A percentile compares a stretch with the other conserved stretches of the same genome.
phyloP scores from a whole-genome alignment of 2,329 filamentous ascomycete species.

The Microcyclosporella mali region DNA sequence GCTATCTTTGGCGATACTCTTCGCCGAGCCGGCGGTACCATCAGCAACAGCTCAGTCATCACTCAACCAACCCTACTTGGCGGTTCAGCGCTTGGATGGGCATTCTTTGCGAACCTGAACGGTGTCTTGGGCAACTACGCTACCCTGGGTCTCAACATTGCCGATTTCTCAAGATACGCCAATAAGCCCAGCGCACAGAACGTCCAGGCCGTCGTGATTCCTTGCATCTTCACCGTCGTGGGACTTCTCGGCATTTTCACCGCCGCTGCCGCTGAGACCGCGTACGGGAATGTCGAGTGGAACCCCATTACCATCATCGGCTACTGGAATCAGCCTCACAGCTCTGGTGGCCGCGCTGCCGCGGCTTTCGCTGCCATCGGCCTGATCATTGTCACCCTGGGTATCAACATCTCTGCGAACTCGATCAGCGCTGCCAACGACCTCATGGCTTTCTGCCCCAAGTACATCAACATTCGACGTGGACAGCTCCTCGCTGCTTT shows the following conservation, averaged over 20 bases:
- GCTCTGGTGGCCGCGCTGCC: conserved; percentile 15
- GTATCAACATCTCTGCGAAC: conserved; percentile 20
- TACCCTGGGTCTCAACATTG: conserved; percentile 23
- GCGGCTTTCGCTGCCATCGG: conserved; percentile 21
- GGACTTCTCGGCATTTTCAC: conserved; percentile 27
- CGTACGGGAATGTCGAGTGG: conserved; percentile 21
- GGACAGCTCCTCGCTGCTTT: conserved; percentile 38
- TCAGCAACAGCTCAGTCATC: conserved; percentile 29
- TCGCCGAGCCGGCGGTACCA: conserved; percentile 24
- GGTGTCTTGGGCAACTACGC: conserved; percentile 17
- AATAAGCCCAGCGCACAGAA: conserved; percentile 10
- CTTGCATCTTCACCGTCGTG: conserved; percentile 23
- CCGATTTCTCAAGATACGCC: conserved; percentile 20
- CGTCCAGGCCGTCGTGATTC: conserved; percentile 23
- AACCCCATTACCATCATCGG: conserved; percentile 22
- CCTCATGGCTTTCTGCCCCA: conserved; percentile 17
- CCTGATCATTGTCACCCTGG: conserved; percentile 10
- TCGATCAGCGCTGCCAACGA: conserved; percentile 22
- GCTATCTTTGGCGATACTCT: conserved; percentile 30
- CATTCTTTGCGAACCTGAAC: conserved; percentile 17
- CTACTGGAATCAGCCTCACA: conserved; percentile 15
- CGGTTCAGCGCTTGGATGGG: conserved; percentile 27
- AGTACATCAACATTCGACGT: conserved; percentile 34
- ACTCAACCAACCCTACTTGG: conserved; percentile 21
- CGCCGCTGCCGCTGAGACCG: conserved; percentile 17